phyloP scores from a whole-genome alignment of 352 stramenopile genomes.

The Phytophthora crassamura region DNA sequence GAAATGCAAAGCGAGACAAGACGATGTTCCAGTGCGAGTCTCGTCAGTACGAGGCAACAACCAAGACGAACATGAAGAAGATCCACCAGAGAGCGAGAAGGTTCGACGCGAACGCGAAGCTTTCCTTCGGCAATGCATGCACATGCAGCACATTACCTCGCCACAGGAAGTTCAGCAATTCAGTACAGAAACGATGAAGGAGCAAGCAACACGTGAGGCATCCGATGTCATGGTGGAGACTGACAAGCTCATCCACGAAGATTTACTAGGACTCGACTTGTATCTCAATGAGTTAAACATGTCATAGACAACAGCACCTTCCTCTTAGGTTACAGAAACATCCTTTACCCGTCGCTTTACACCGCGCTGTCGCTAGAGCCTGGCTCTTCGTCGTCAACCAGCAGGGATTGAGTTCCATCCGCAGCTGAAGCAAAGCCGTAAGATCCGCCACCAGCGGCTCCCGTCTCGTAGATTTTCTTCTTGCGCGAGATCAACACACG shows the following conservation, averaged over 20 bases:
- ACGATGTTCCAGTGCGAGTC: slow-evolving; percentile 22
- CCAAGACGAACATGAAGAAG: slow-evolving; percentile 5
- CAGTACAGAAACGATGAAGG: not conserved
- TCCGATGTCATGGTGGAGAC: not conserved
- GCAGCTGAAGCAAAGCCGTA: slow-evolving; percentile 43
- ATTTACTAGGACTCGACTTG: slow-evolving; percentile 7
- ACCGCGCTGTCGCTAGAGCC: slow-evolving; percentile 5
- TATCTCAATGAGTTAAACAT: slow-evolving; percentile 6
- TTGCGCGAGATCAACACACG: slow-evolving; percentile 40
- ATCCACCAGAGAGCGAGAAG: not conserved
- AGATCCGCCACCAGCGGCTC: slow-evolving; percentile 21
- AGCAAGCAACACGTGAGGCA: not conserved
- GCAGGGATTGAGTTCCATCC: slow-evolving; percentile 28
- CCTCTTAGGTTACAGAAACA: no score
- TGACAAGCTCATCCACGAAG: slow-evolving; percentile 8
- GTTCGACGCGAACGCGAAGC: slow-evolving; percentile 20
- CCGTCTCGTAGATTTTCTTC: slow-evolving; percentile 43
- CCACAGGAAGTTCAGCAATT: not conserved
- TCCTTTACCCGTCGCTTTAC: not conserved
- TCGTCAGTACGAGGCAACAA: slow-evolving; percentile 13
- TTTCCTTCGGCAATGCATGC: slow-evolving; percentile 29
- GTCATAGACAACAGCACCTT: not conserved
- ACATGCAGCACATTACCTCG: not conserved
- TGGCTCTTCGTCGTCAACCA: slow-evolving; percentile 24
- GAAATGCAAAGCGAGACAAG: slow-evolving; percentile 29